A percentile compares a stretch with the other conserved stretches of the same genome.
Conservation (phyloP, 2,329 filamentous ascomycete genomes). For the Cadophora luteo-olivacea region DNA sequence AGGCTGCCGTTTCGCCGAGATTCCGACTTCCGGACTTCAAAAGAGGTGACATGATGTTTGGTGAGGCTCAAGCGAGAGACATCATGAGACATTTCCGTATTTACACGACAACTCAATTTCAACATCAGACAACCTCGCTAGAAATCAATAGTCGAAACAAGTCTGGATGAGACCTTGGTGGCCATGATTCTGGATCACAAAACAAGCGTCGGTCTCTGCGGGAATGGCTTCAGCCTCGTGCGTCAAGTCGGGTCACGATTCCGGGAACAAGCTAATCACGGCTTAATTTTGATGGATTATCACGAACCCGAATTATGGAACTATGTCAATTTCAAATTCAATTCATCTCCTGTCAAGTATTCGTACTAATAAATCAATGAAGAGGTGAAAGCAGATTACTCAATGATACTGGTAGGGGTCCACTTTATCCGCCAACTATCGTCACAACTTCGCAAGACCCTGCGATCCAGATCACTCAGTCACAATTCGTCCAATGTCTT, state of each 20-base stretch:
- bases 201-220: neutral
- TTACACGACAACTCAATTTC: neutral
- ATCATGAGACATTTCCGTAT: constrained; percentile 9
- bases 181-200: neutral
- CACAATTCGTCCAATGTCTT: neutral
- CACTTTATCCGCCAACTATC: neutral
- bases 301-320: neutral
- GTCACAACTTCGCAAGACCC: neutral
- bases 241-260: neutral
- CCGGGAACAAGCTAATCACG: neutral
- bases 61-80: constrained; percentile 1
- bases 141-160: neutral
- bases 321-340: too few species aligned
- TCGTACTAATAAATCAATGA: neutral
- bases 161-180: neutral
- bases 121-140: neutral
- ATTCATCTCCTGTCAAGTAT: neutral
- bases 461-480: neutral
- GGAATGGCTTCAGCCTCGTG: too few species aligned
- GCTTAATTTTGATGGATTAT: neutral
- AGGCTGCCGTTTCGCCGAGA: neutral
- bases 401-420: neutral
- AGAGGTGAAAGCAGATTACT: neutral
- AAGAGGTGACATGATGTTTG: neutral
- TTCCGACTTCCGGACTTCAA: neutral